Conservation (phyloP, 805 yeast genomes). For the Jamesozyma spencerorum region DNA sequence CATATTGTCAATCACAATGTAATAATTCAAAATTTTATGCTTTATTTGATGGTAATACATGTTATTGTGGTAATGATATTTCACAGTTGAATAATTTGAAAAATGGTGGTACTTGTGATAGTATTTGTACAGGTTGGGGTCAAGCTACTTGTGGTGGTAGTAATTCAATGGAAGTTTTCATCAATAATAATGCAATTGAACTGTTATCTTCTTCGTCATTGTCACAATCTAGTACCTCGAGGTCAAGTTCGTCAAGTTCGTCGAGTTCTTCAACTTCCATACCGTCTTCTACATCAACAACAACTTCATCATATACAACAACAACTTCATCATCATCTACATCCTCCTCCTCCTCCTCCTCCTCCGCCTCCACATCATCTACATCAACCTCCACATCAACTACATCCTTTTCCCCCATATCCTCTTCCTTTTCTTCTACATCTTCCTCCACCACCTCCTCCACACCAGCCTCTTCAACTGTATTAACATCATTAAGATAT, state of each 20-base stretch:
- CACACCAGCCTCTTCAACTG: neutral
- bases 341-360: neutral
- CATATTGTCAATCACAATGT: slow-evolving; percentile 49
- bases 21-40: slow-evolving; percentile 42
- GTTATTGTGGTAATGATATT: slow-evolving; percentile 55
- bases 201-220: slow-evolving; percentile 1
- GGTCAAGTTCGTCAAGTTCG: neutral
- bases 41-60: slow-evolving; percentile 41
- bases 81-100: slow-evolving; percentile 31
- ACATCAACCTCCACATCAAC: neutral
- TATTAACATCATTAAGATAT: slow-evolving; percentile 13
- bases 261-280: neutral
- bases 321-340: neutral
- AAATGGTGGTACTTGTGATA: slow-evolving; percentile 40
- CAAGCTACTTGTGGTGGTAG: slow-evolving; percentile 57
- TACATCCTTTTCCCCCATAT: neutral
- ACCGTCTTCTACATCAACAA: neutral
- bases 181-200: slow-evolving; percentile 22
- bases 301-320: neutral
- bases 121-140: slow-evolving; percentile 54
- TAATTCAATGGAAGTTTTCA: slow-evolving; percentile 38
- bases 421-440: neutral
- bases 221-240: neutral
- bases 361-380: neutral
- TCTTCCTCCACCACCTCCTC: neutral